phyloP scores from a whole-genome alignment of 805 yeast genomes.

The Schwanniomyces yamadae region DNA sequence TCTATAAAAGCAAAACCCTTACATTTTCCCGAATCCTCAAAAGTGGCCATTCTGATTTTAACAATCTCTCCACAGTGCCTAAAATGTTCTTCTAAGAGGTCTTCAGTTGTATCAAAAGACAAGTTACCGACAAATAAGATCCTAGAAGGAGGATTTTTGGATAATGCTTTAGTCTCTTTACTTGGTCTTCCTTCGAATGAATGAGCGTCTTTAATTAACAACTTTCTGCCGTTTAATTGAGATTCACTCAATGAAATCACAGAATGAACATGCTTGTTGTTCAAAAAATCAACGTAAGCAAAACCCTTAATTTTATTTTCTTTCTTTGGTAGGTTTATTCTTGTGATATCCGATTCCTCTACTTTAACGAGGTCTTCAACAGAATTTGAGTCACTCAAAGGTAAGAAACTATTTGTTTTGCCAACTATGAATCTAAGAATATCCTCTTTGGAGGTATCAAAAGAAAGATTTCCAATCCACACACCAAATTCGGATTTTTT shows the following conservation, averaged over 20 bases:
- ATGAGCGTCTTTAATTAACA: constrained; percentile 77
- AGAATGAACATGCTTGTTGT: constrained; percentile 55
- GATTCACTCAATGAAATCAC: constrained; percentile 71
- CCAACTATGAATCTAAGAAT: constrained; percentile 60
- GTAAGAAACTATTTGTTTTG: constrained; percentile 45
- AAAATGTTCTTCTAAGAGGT: constrained; percentile 74
- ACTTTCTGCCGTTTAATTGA: constrained; percentile 76
- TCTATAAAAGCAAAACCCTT: constrained; percentile 95
- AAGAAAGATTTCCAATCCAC: constrained; percentile 93
- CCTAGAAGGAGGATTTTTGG: constrained; percentile 84
- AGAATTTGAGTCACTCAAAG: constrained; percentile 18
- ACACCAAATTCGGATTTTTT: constrained; percentile 65
- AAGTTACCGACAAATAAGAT: constrained; percentile 90
- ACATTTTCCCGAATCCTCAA: constrained; percentile 93
- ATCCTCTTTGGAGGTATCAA: constrained; percentile 78
- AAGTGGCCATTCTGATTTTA: constrained; percentile 93
- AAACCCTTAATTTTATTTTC: constrained; percentile 76
- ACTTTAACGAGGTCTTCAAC: constrained; percentile 31
- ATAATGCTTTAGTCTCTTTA: constrained; percentile 42
- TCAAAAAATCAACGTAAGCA: constrained; percentile 82
- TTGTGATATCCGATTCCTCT: constrained; percentile 57
- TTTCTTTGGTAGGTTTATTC: constrained; percentile 80
- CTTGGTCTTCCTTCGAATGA: constrained; percentile 87
- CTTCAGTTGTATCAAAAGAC: constrained; percentile 87
- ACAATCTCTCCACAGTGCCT: constrained; percentile 87